phyloP scores from a whole-genome alignment of 2,329 filamentous ascomycete genomes.

The Beauveria bassiana region DNA sequence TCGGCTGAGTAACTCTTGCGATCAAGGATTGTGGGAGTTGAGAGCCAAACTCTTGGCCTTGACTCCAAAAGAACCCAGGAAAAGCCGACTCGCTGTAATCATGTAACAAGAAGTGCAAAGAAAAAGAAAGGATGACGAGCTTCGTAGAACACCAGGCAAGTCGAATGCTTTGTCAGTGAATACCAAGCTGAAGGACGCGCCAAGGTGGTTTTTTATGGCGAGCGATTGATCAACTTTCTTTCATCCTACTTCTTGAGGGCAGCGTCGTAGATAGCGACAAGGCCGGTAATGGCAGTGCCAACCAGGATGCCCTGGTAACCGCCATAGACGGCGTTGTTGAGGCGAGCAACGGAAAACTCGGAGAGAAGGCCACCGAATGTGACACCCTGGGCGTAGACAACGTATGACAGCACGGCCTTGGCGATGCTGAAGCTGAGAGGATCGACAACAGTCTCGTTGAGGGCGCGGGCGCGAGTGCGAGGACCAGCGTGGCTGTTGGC shows the following conservation, averaged over 20 bases:
- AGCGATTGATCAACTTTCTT: background rate
- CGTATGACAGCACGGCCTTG: conserved; percentile 74
- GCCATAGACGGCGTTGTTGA: conserved; percentile 61
- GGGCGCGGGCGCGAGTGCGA: conserved; percentile 35
- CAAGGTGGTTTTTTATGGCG: background rate
- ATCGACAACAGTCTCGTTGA: conserved; percentile 51
- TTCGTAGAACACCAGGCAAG: conserved; percentile 4
- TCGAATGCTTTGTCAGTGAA: background rate
- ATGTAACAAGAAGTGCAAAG: background rate
- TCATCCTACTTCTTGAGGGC: conserved; percentile 56
- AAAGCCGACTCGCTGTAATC: background rate
- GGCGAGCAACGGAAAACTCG: conserved; percentile 49
- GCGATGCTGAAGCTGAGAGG: conserved; percentile 84
- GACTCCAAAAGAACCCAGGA: background rate
- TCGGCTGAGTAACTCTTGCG: background rate
- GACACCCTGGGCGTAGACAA: conserved; percentile 66
- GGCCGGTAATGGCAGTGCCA: conserved; percentile 57
- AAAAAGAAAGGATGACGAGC: background rate
- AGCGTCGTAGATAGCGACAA: conserved; percentile 71
- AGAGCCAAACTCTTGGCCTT: background rate
- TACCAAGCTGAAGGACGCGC: background rate
- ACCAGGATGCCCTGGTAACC: conserved; percentile 64
- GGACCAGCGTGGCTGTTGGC: conserved; percentile 36
- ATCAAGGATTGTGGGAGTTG: background rate
- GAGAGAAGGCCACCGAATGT: conserved; percentile 56